Evolutionary conservation across 495 filamentous ascomycete species (phyloP), one percentile per base, ranked within the genome.

Genomic region (Acidiella bohemica): DNA sequence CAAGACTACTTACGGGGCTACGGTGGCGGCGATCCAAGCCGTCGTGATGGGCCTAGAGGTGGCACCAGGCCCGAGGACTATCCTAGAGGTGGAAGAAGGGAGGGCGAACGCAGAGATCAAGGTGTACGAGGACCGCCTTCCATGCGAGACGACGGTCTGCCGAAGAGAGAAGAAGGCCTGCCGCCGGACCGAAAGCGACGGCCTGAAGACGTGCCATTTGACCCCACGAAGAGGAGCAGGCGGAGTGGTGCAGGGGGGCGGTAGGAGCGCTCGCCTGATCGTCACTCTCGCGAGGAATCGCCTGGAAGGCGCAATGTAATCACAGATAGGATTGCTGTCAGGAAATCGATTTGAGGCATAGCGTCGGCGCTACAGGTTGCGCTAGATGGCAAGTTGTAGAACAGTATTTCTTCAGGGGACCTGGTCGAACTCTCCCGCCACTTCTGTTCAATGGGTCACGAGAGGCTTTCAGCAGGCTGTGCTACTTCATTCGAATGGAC

Each of bases 201-300:
- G 30, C 47, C 44, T 21, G 47, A 50, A 14, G 47, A 45, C 3
- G 18, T 19, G 36, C 18, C 20, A 11, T 44, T 39, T 30, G 41
- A 34, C 1, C 13, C n/a, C n/a, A n/a, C 36, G 19, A 13, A 18
- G 19, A 50, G 45, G 47, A 35, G 47, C 22, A 27, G 42, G 28
- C 47, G 47, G 9, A 50, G 47, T 41, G n/a, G n/a, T n/a, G n/a
- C n/a, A n/a, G n/a, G n/a, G n/a, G 47, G 46, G 26, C 18, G 41
- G 9, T 49, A 46, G 39, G 2, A 27, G 22, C 29, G 29, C 19
- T 25, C n/a, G 14, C 16, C 24, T 23, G 18, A 29, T 19, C 23
- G 25, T 8, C 6, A 5, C 10, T 3, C 5, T 14, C 3, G 16
- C 11, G 14, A 9, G 9, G 40, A 16, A 9, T 28, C 21, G 22